A percentile compares a stretch with the other conserved stretches of the same genome.
Evolutionary conservation across 805 yeast genomes (phyloP).

Genomic region (Brettanomyces anomalus): DNA sequence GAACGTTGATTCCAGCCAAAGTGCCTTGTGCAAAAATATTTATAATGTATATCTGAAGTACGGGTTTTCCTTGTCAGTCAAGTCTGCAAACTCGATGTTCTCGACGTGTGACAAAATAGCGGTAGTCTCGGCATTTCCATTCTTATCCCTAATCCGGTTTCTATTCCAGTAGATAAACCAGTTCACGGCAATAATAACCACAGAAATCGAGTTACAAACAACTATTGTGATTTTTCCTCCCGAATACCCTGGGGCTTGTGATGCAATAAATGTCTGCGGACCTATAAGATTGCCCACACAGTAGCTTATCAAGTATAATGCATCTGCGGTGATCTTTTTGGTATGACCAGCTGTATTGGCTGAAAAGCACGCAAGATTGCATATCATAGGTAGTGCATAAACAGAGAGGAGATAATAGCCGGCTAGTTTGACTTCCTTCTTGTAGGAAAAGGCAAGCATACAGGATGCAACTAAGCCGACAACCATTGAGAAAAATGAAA

Average conservation of each 20-base stretch:
- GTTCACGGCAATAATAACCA: slow-evolving; percentile 10
- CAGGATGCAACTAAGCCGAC: not conserved
- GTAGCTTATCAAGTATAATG: slow-evolving; percentile 52
- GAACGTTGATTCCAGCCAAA: too few species aligned
- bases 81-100: slow-evolving; percentile 13
- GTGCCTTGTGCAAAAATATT: not conserved
- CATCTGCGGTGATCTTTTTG: slow-evolving; percentile 53
- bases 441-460: slow-evolving; percentile 1
- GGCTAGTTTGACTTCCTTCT: slow-evolving; percentile 11
- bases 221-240: slow-evolving; percentile 42
- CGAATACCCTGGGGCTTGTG: slow-evolving; percentile 48
- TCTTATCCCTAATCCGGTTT: slow-evolving; percentile 2
- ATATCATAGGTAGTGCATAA: slow-evolving; percentile 20
- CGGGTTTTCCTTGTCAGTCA: slow-evolving; percentile 15
- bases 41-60: slow-evolving; percentile 11
- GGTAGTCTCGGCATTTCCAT: slow-evolving; percentile 15
- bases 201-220: slow-evolving; percentile 19
- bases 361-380: slow-evolving; percentile 26
- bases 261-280: slow-evolving; percentile 56
- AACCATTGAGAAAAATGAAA: not conserved
- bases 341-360: slow-evolving; percentile 65
- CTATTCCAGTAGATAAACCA: slow-evolving; percentile 11
- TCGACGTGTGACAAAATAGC: slow-evolving; percentile 4
- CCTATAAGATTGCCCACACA: slow-evolving; percentile 65
- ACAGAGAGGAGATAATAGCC: slow-evolving; percentile 19